Conservation (phyloP, 306 rosid genomes). For the Trifolium subterraneum region DNA sequence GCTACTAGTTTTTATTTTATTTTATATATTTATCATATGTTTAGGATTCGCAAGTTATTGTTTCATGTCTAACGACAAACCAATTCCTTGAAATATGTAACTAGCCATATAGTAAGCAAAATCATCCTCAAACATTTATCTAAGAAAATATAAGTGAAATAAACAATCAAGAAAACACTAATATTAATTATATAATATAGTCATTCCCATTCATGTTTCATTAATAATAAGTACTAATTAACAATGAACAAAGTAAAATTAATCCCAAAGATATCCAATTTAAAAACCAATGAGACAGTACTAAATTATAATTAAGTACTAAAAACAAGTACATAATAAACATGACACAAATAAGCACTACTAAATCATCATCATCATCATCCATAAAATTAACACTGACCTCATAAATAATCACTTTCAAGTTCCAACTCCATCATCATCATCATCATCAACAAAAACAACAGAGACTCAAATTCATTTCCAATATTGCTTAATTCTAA, state of each 20-base stretch:
- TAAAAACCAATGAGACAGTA: conserved; percentile 43
- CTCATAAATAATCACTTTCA: conserved; percentile 42
- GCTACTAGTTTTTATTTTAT: too few relatives aligned
- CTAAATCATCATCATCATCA: conserved; percentile 17
- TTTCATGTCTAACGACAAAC: conserved; percentile 36
- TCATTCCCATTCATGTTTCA: conserved; percentile 14
- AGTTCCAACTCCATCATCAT: background rate
- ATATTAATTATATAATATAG: background rate
- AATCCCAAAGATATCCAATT: conserved; percentile 36
- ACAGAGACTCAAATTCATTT: background rate
- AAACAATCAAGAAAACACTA: background rate
- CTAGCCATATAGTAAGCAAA: conserved; percentile 41
- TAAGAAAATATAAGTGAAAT: background rate
- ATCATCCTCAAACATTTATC: conserved; percentile 48
- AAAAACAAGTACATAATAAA: conserved; percentile 7
- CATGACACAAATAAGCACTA: conserved; percentile 32
- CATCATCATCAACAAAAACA: background rate
- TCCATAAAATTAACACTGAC: conserved; percentile 54
- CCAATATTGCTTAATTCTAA: background rate
- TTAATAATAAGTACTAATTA: conserved; percentile 5
- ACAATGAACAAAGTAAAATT: conserved; percentile 31
- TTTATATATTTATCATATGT: too few relatives aligned
- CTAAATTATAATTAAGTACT: conserved; percentile 23
- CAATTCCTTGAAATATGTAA: conserved; percentile 26
- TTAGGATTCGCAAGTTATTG: background rate